These are phyloP conservation scores for Penicillium glabrum DNA, from an alignment of 2,329 filamentous ascomycete species.

Conservation along the genomic window DNA sequence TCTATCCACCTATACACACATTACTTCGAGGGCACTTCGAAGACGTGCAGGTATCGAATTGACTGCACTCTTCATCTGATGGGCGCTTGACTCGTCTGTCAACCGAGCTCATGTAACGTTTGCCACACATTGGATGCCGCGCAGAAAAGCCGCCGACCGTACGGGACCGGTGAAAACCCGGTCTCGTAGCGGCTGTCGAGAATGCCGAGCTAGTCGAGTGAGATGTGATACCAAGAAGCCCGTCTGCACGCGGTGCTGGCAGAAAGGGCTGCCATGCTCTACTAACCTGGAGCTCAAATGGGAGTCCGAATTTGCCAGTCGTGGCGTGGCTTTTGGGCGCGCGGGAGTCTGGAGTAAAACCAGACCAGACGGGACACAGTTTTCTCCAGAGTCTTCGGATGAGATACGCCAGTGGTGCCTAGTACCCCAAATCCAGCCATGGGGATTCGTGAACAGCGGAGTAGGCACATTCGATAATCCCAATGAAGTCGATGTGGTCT, in stretches of 20 bases:
- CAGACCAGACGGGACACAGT: slow-evolving; percentile 17
- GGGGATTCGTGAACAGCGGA: slow-evolving; percentile 36
- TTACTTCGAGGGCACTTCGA: not conserved
- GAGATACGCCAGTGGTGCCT: slow-evolving; percentile 28
- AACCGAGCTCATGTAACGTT: slow-evolving; percentile 1
- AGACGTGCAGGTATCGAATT: not conserved
- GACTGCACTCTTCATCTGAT: not conserved
- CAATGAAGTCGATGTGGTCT: slow-evolving; percentile 24
- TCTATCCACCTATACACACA: no score
- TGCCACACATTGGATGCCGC: slow-evolving; percentile 30
- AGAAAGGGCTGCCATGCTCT: slow-evolving; percentile 37
- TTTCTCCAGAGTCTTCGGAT: slow-evolving; percentile 15
- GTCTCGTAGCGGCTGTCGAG: slow-evolving; percentile 42
- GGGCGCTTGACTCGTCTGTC: not conserved
- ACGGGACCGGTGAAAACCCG: slow-evolving; percentile 38
- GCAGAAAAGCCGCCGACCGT: slow-evolving; percentile 38
- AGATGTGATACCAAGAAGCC: slow-evolving; percentile 43
- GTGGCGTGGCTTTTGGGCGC: slow-evolving; percentile 45
- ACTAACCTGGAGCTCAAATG: slow-evolving; percentile 40
- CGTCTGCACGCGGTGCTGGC: slow-evolving; percentile 36
- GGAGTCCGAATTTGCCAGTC: slow-evolving; percentile 42
- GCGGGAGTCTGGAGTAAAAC: slow-evolving; percentile 43
- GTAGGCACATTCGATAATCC: slow-evolving; percentile 29
- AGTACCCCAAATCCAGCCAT: slow-evolving; percentile 27
- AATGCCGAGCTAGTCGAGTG: slow-evolving; percentile 42